These are phyloP conservation scores for Diophrys appendiculata DNA, from an alignment of 73 alveolate genomes.

Conservation along the genomic window DNA sequence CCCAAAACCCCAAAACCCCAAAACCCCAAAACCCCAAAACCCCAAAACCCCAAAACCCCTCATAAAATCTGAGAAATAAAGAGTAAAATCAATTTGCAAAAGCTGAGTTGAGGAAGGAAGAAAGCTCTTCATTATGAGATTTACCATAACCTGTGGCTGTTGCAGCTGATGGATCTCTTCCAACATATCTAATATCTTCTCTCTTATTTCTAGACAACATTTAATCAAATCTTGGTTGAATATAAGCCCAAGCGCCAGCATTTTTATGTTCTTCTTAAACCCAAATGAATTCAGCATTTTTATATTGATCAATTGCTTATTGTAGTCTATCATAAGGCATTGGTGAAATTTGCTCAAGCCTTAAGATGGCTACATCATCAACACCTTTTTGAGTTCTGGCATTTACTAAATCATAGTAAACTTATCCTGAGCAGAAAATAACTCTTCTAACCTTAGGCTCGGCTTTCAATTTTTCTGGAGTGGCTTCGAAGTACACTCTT, in stretches of 20 bases:
- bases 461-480: background rate
- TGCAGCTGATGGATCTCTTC: slow-evolving; percentile 76
- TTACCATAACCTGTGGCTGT: slow-evolving; percentile 85
- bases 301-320: slow-evolving; percentile 51
- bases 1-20: no score
- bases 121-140: slow-evolving; percentile 67
- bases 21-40: no score
- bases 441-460: slow-evolving; percentile 62
- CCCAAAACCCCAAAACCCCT: no score
- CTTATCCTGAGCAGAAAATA: slow-evolving; percentile 83
- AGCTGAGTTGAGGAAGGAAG: slow-evolving; percentile 54
- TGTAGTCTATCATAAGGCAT: slow-evolving; percentile 87
- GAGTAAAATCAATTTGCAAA: no score
- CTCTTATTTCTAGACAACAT: slow-evolving; percentile 31
- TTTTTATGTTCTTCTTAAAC: slow-evolving; percentile 85
- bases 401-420: slow-evolving; percentile 67
- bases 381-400: slow-evolving; percentile 56
- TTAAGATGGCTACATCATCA: slow-evolving; percentile 84
- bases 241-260: slow-evolving; percentile 67
- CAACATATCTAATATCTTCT: slow-evolving; percentile 54
- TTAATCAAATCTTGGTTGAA: slow-evolving; percentile 70
- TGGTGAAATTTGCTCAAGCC: slow-evolving; percentile 93
- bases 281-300: slow-evolving; percentile 73
- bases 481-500: slow-evolving; percentile 40
- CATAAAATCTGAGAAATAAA: no score